Evolutionary conservation across 2,329 filamentous ascomycete genomes (phyloP).

Genomic region (Pyrenochaeta sp.): DNA sequence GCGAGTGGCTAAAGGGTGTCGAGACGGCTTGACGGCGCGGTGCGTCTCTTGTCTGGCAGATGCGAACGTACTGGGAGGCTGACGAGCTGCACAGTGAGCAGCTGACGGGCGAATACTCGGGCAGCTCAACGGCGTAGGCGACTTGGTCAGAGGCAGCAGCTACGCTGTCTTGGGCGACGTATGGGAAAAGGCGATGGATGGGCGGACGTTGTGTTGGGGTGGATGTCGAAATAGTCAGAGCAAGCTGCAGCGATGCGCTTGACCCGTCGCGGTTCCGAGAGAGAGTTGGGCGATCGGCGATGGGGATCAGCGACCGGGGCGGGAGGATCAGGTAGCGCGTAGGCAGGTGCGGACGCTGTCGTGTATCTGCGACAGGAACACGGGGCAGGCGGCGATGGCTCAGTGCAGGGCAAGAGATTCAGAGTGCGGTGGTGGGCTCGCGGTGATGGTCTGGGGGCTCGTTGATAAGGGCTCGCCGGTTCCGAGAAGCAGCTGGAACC

Average conservation of each 20-base stretch:
- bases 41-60: neutral
- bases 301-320: slow-evolving; percentile 41
- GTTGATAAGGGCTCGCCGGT: slow-evolving; percentile 24
- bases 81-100: slow-evolving; percentile 3
- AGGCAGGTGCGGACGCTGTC: neutral
- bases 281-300: slow-evolving; percentile 40
- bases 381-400: neutral
- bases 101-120: neutral
- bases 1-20: neutral
- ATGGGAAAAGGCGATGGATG: slow-evolving; percentile 18
- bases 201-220: slow-evolving; percentile 26
- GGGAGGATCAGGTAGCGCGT: slow-evolving; percentile 21
- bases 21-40: neutral
- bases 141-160: slow-evolving; percentile 24
- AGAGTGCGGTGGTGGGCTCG: slow-evolving; percentile 6
- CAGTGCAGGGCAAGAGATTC: slow-evolving; percentile 7
- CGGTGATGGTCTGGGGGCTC: neutral
- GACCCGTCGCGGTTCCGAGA: slow-evolving; percentile 32
- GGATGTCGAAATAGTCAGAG: slow-evolving; percentile 14
- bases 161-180: slow-evolving; percentile 28
- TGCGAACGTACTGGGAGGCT: slow-evolving; percentile 12
- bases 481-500: slow-evolving; percentile 23
- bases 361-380: neutral
- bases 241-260: slow-evolving; percentile 44
- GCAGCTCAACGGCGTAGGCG: neutral